Conservation (phyloP, 805 yeast species). For the Wickerhamiella siamensis region DNA sequence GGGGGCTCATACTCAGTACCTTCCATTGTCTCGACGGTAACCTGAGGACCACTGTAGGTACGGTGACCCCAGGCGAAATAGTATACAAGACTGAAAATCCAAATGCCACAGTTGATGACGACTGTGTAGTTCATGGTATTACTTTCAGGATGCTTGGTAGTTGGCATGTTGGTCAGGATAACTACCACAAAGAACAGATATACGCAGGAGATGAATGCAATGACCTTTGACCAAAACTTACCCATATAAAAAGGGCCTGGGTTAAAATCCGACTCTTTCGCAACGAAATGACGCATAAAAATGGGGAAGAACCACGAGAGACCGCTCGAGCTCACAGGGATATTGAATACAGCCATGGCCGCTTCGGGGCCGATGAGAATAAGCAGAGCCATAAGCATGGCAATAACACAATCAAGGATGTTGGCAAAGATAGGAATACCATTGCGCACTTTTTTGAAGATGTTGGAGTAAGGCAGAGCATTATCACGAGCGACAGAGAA, state of each 20-base stretch:
- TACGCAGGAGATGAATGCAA: slow-evolving; percentile 32
- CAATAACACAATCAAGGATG: slow-evolving; percentile 51
- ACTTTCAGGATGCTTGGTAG: slow-evolving; percentile 21
- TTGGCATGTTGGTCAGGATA: slow-evolving; percentile 47
- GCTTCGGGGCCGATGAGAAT: slow-evolving; percentile 44
- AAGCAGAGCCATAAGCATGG: slow-evolving; percentile 46
- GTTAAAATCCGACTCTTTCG: slow-evolving; percentile 33
- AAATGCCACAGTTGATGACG: slow-evolving; percentile 46
- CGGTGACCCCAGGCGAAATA: slow-evolving; percentile 37
- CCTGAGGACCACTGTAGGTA: slow-evolving; percentile 38
- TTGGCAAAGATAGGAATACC: slow-evolving; percentile 50
- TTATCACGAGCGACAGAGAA: slow-evolving; percentile 57
- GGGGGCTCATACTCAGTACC: not conserved
- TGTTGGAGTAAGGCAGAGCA: slow-evolving; percentile 44
- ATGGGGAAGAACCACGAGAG: slow-evolving; percentile 49
- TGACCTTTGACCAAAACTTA: slow-evolving; percentile 27
- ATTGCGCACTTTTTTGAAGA: slow-evolving; percentile 33
- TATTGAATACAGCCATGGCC: slow-evolving; percentile 46
- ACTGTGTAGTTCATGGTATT: slow-evolving; percentile 48
- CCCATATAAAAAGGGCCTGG: slow-evolving; percentile 58
- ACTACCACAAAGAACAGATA: slow-evolving; percentile 38
- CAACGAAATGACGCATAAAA: slow-evolving; percentile 39
- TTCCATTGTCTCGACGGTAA: not conserved
- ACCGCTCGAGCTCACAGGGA: slow-evolving; percentile 47
- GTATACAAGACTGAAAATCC: slow-evolving; percentile 39